Conservation (phyloP, 192 early-diverging fungal species). For the Entophlyctis helioformis region DNA sequence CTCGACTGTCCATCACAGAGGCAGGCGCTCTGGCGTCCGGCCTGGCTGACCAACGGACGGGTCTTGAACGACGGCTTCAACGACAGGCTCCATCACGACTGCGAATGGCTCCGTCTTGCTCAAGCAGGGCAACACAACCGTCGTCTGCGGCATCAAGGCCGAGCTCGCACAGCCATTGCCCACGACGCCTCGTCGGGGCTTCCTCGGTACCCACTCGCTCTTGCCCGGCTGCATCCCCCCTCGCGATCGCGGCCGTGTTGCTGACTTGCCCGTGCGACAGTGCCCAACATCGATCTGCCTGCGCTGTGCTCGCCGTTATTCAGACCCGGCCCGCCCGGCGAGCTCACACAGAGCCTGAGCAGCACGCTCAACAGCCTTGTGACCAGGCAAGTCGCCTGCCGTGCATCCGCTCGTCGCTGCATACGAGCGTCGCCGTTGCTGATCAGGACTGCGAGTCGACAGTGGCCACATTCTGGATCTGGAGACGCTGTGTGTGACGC, state of each 20-base stretch:
- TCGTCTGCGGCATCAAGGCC: slow-evolving; percentile 89
- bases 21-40: too few species aligned
- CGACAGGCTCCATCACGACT: slow-evolving; percentile 55
- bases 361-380: slow-evolving; percentile 64
- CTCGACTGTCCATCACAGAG: too few species aligned
- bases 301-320: slow-evolving; percentile 81
- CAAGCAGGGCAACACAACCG: slow-evolving; percentile 75
- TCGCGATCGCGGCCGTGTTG: not conserved
- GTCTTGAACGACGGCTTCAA: too few species aligned
- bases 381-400: too few species aligned
- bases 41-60: too few species aligned
- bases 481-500: slow-evolving; percentile 66
- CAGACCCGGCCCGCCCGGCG: slow-evolving; percentile 71
- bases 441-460: not conserved
- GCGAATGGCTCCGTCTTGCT: slow-evolving; percentile 81
- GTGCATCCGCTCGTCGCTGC: too few species aligned
- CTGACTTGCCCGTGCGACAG: slow-evolving; percentile 15
- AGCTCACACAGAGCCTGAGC: slow-evolving; percentile 70
- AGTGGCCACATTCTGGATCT: slow-evolving; percentile 51
- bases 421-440: too few species aligned
- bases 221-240: too few species aligned
- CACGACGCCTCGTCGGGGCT: slow-evolving; percentile 57
- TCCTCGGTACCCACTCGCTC: too few species aligned
- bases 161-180: slow-evolving; percentile 76
- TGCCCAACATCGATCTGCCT: slow-evolving; percentile 84